Conservation (phyloP, 345 rosid species). For the Populus alba region DNA sequence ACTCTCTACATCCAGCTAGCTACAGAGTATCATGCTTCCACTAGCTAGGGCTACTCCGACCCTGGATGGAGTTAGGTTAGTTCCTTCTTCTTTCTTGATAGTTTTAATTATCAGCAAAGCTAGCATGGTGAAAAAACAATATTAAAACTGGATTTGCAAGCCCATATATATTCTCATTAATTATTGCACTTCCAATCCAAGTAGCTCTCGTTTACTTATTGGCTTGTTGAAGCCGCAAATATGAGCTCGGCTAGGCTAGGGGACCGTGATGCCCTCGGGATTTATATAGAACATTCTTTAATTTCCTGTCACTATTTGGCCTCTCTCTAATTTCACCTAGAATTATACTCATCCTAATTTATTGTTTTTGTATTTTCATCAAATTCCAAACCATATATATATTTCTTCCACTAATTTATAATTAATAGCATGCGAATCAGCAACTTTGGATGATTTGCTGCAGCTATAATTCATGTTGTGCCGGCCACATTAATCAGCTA, state of each 20-base stretch:
- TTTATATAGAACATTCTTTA: background rate
- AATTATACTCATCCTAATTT: background rate
- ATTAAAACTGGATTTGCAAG: no score
- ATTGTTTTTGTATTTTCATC: background rate
- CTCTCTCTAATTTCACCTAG: no score
- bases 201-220: no score
- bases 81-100: no score
- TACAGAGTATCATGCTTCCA: conserved; percentile 89
- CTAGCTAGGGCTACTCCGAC: conserved; percentile 10
- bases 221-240: background rate
- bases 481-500: background rate
- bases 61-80: no score
- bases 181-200: no score
- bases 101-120: no score
- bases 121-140: no score
- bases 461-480: background rate
- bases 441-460: background rate
- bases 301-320: background rate
- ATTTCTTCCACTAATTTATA: background rate
- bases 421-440: background rate
- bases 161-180: no score
- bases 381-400: background rate
- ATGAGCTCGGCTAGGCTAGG: no score
- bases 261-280: background rate
- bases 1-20: conserved; percentile 87